phyloP scores from a whole-genome alignment of 139 green algal species.

The Pseudopediastrum boryanum region DNA sequence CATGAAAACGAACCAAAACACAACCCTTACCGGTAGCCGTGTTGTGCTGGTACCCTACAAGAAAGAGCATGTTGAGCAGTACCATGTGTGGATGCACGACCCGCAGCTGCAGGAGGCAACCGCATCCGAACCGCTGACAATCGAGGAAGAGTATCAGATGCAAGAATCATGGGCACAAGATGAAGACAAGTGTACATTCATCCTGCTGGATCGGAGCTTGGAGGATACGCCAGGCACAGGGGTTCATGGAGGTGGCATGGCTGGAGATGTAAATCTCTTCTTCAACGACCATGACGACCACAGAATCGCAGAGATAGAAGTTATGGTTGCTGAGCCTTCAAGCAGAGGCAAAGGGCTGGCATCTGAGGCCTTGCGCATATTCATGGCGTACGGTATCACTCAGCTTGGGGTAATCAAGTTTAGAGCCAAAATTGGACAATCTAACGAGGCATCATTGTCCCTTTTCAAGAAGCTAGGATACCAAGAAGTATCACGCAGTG shows the following conservation, averaged over 20 bases:
- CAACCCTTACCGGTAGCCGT: slow-evolving; percentile 48
- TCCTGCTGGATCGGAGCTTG: slow-evolving; percentile 65
- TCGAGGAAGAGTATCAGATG: slow-evolving; percentile 86
- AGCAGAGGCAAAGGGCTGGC: slow-evolving; percentile 67
- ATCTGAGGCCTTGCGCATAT: slow-evolving; percentile 66
- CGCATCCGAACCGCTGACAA: slow-evolving; percentile 73
- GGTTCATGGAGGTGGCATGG: slow-evolving; percentile 35
- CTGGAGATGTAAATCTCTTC: slow-evolving; percentile 57
- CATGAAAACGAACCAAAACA: slow-evolving; percentile 75
- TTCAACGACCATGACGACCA: slow-evolving; percentile 42
- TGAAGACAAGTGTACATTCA: slow-evolving; percentile 84
- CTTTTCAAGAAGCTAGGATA: slow-evolving; percentile 77
- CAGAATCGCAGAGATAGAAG: slow-evolving; percentile 52
- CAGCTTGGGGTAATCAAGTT: slow-evolving; percentile 52
- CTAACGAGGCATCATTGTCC: slow-evolving; percentile 65
- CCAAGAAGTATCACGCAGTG: slow-evolving; percentile 46
- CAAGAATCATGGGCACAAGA: slow-evolving; percentile 77
- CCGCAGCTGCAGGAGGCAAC: slow-evolving; percentile 69
- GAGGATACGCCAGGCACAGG: slow-evolving; percentile 44
- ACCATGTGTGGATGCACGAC: slow-evolving; percentile 74
- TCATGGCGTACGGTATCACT: slow-evolving; percentile 74
- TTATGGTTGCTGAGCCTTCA: slow-evolving; percentile 78
- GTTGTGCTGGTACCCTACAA: slow-evolving; percentile 79
- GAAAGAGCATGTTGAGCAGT: slow-evolving; percentile 70
- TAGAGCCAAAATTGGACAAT: slow-evolving; percentile 74